Base-by-base conservation (phyloP, 306 rosid species). In the Cajanus cajan region DNA sequence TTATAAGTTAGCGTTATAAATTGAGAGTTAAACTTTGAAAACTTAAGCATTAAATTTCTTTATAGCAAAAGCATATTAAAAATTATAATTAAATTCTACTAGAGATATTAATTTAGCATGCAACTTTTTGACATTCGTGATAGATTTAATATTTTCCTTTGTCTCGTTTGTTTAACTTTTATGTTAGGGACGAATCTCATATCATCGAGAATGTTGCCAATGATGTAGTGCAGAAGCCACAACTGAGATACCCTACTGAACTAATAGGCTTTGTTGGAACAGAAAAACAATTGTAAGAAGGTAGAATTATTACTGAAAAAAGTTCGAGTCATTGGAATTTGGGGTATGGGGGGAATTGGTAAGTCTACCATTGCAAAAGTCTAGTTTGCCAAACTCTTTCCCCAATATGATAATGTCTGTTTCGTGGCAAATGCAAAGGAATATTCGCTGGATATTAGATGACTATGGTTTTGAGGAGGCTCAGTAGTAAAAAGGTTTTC, bases 311-410 rank as follows among this genome's bases (percentile, higher is more conserved):
- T 73, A 2, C 4, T 85, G 18, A 2, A 51, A 43, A 5, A 0
- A 0, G 0, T 6, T 45, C 36, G 6, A 14, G 21, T 15, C 16
- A 2, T 86, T 7, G 86, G 86, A 40, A 82, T 86, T 33, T 86
- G 84, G 84, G 86, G 82, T 0, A 72, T 85, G 81, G 80, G 80
- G 0, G 86, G 86, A 1, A 64, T 82, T 0, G 88, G 88, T 0
- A 85, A 85, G 18, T 19, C 86, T 37, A 85, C 86, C 0, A 71
- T 84, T 52, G 82, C 82, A 10, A 71, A 47, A 62, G 44, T 4
- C 12, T 15, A 77, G 25, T 80, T 80, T 77, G 57, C 55, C 16
- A 72, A 77, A 58, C 45, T 6, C 4, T 73, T 36, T 59, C 57
- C 78, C 2, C 64, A 48, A 2, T 85, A 25, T 66, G 88, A 81